phyloP scores from a whole-genome alignment of 805 yeast species.

The Cyberlindnera veronae region DNA sequence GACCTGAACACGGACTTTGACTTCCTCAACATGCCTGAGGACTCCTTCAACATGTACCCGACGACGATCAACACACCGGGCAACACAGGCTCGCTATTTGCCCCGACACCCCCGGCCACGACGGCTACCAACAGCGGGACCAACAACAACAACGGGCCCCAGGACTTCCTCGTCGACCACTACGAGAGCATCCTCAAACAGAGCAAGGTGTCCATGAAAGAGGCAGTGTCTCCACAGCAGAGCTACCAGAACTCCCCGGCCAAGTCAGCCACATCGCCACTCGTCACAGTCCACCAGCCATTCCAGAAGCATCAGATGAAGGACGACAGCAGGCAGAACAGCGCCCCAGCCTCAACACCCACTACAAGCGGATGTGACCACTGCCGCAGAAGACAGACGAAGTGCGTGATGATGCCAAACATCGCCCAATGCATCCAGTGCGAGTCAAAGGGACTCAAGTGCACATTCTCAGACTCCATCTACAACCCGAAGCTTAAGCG shows the following conservation, averaged over 20 bases:
- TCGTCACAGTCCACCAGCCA: constrained; percentile 3
- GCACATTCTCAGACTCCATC: constrained; percentile 68
- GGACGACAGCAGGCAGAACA: constrained; percentile 1
- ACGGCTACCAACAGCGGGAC: background rate
- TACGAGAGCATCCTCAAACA: constrained; percentile 25
- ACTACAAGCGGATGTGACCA: constrained; percentile 52
- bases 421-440: constrained; percentile 69
- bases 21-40: constrained; percentile 24
- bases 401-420: constrained; percentile 69
- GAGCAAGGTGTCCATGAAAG: constrained; percentile 24
- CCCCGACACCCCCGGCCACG: constrained; percentile 13
- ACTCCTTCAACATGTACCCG: constrained; percentile 5
- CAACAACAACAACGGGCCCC: background rate
- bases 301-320: constrained; percentile 1
- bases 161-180: constrained; percentile 22
- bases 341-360: no score
- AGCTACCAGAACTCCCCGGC: constrained; percentile 17
- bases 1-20: constrained; percentile 22
- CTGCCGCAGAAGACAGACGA: constrained; percentile 75
- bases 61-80: constrained; percentile 12
- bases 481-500: constrained; percentile 36
- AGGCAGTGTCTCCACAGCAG: constrained; percentile 20
- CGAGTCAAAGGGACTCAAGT: constrained; percentile 66
- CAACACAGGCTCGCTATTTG: constrained; percentile 15
- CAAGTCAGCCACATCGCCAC: constrained; percentile 10